Base-by-base conservation (phyloP, 768 basidiomycete species). In the Boletus sp. region DNA sequence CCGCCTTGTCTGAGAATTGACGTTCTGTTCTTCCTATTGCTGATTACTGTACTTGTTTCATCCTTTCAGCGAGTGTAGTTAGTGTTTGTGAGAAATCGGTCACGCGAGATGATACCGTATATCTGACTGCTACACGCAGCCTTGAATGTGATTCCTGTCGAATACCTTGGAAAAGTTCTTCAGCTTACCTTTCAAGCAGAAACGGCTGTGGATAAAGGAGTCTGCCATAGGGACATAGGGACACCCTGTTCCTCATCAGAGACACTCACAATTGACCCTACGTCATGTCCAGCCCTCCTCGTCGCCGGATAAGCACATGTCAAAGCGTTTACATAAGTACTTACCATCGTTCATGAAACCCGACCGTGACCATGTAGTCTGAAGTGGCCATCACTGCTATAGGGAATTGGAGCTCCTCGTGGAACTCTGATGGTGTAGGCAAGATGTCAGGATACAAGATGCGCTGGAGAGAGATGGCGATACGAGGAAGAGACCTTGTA, bases 351-450 rank as follows among this genome's bases (percentile, higher is more conserved):
- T 23, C 23, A 23, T 23, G 23, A 23, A 23, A 23, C 23, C 23
- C 23, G 23, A 23, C 23, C 7, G 52, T 49, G 29, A 61, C 57
- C 56, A 77, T 68, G 40, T 75, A 72, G 38, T 61, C 59, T 15
- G 66, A 61, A 10, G 68, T 66, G 4, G 70, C 76, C 63, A 83
- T 67, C 34, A 87, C 70, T 0, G 78, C 80, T 47, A 87, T 76
- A 0, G 85, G 85, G 61, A 87, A 87, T 46, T 73, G 73, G 0
- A 82, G 79, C 21, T 86, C 85, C 58, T 78, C 87, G 54, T 78
- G 68, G 61, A 87, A 87, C 57, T 85, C 82, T 8, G 66, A 56
- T 21, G 67, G 64, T 0, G 71, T 73, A 0, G 76, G 73, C 7
- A 79, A 72, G 29, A 61, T 49, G 33, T 35, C 50, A 13, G 56